Evolutionary conservation across 495 filamentous ascomycete species (phyloP), one percentile per base, ranked within the genome.

Genomic region (Lepidopterella palustris): DNA sequence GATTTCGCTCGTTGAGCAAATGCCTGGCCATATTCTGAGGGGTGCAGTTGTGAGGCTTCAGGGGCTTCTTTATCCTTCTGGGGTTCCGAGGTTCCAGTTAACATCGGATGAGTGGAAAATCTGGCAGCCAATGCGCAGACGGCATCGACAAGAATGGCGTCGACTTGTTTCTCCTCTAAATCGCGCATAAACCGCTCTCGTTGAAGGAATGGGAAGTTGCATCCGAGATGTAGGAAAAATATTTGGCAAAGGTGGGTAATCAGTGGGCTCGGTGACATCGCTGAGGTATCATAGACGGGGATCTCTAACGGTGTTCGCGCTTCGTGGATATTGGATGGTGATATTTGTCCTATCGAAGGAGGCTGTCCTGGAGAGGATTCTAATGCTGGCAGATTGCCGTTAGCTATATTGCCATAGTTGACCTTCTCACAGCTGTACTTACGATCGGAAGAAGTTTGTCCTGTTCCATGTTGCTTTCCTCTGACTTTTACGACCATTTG

Each of bases 401-500:
- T 32, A 60, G 58, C 23, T n/a, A 52, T 50, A 32, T 5, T 40
- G 26, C 6, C 20, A n/a, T 27, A 55, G 28, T n/a, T 6, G 40
- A 8, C 6, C 11, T 54, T 20, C 25, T 6, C 4, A n/a, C 5
- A 55, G 18, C 29, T 15, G 9, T 15, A 54, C 58, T 11, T 58
- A 61, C 62, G 53, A 56, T 59, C 77, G 40, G 78, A 79, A 40
- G 79, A 78, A 45, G 76, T 70, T n/a, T 78, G 77, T 5, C 74
- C 69, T 51, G 78, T 75, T 55, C 77, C 72, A 57, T 74, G 77
- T 62, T 76, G 73, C 42, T 77, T 76, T 57, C 78, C 76, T 61
- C 83, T 81, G 13, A 92, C 82, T 64, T 88, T 85, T 49, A 89
- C 88, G 53, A 93, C 86, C 86, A 92, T 91, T 68, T 92, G 87